Evolutionary conservation across 192 early-diverging fungal species (phyloP), one percentile per base, ranked within the genome.

Genomic region (Physocladia obscura): DNA sequence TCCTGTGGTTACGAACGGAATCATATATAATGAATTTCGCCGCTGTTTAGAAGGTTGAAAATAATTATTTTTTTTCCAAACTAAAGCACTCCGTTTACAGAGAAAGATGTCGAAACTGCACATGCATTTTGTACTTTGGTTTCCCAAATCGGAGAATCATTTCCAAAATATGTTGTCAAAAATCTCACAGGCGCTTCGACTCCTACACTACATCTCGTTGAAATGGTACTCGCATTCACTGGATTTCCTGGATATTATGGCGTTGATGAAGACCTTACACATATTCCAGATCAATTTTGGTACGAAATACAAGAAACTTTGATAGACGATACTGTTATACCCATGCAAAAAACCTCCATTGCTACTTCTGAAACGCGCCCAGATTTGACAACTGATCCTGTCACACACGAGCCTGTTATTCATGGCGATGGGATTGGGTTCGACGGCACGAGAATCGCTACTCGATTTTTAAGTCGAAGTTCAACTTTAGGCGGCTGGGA

Each of bases 191-290:
- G 63, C 29, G 36, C 58, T 21, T 30, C 26, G 4, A 15, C 15
- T 0, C 59, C 74, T 3, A 39, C 77, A 4, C 39, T 63, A 27
- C 50, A 29, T 6, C 73, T 68, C 49, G 31, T 79, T 65, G 69
- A 77, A 38, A 79, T 79, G 77, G 40, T 82, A 4, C 57, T 82
- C 44, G 62, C 62, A 1, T 75, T 50, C 44, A 79, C 80, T 6
- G 75, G 36, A 15, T 82, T 77, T 49, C 60, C 58, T 2, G 80
- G 80, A 37, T 77, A 73, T 62, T 79, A 71, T 39, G 68, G 60
- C 1, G 69, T 73, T 22, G 80, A 82, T 27, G 75, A 82, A 59
- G 75, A 76, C 26, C 15, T 82, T 8, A 72, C 77, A 77, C 52
- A 71, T 34, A 52, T 64, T 5, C 47, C 70, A 1, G 35, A 51